Percentiles rank a stretch among this genome's conserved stretches.
phyloP scores from a whole-genome alignment of 129 eudicot species.

The Helianthus tuberosus region DNA sequence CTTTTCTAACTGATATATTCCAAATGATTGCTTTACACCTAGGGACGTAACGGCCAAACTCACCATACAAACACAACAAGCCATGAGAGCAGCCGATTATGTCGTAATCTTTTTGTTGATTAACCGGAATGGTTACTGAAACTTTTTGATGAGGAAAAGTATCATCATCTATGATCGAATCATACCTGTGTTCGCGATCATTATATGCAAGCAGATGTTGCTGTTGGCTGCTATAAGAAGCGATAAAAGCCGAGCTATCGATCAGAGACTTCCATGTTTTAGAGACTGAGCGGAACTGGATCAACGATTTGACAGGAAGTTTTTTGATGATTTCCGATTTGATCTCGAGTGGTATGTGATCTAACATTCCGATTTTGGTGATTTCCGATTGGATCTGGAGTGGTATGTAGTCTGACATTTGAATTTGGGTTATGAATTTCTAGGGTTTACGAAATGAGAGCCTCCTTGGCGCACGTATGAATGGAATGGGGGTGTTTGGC shows the following conservation, averaged over 20 bases:
- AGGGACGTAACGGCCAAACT: too few species aligned
- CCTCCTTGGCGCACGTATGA: too few species aligned
- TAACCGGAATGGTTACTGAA: background rate
- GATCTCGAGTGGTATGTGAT: background rate
- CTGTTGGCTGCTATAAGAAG: background rate
- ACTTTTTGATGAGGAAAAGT: constrained; percentile 1
- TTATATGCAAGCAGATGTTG: background rate
- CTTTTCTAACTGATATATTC: background rate
- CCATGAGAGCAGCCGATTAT: too few species aligned
- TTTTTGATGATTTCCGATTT: constrained; percentile 12
- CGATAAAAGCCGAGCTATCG: background rate
- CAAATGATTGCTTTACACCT: too few species aligned
- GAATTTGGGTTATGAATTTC: too few species aligned
- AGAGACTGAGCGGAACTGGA: background rate
- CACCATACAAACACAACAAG: too few species aligned
- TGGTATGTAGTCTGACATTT: too few species aligned
- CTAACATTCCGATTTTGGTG: background rate
- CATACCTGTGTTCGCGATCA: background rate
- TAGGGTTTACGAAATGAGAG: too few species aligned
- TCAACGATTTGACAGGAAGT: constrained; percentile 8
- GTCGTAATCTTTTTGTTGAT: too few species aligned
- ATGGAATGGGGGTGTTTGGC: too few species aligned
- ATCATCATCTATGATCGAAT: background rate
- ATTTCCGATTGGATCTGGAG: too few species aligned
- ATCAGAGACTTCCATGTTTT: constrained; percentile 13